Conservation (phyloP, 192 early-diverging fungal genomes). For the Entomortierella parvispora region DNA sequence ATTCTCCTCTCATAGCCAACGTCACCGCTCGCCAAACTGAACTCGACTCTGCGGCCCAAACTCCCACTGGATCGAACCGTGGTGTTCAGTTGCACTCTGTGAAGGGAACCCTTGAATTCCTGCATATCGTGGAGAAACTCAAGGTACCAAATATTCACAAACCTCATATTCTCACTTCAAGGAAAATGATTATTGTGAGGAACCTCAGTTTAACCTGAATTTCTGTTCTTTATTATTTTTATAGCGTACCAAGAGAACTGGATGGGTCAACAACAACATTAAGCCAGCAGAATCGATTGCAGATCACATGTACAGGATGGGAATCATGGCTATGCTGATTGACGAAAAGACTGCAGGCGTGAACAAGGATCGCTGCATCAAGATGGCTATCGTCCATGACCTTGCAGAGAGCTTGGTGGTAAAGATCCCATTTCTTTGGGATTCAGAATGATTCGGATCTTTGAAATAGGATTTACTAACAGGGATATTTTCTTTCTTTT, state of each 20-base stretch:
- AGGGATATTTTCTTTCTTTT: too few relatives aligned
- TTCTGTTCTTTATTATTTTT: background rate
- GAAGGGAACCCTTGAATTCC: conserved; percentile 65
- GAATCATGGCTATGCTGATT: conserved; percentile 86
- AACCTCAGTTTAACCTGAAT: background rate
- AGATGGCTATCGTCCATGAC: conserved; percentile 95
- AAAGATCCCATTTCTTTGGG: too few relatives aligned
- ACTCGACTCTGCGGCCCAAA: background rate
- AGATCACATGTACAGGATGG: conserved; percentile 98
- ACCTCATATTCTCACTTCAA: background rate
- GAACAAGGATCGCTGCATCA: conserved; percentile 75
- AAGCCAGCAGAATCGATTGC: conserved; percentile 83
- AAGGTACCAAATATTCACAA: too few relatives aligned
- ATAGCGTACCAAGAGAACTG: conserved; percentile 90
- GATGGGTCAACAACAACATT: conserved; percentile 86
- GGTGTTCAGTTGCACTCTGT: conserved; percentile 30
- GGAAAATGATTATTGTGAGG: too few relatives aligned
- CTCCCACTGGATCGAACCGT: conserved; percentile 12
- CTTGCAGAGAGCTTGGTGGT: conserved; percentile 86
- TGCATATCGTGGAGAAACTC: conserved; percentile 84
- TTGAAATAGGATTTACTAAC: too few relatives aligned
- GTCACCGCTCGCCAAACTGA: conserved; percentile 37
- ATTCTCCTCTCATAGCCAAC: conserved; percentile 8
- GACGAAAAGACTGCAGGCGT: conserved; percentile 75
- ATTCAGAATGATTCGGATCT: too few relatives aligned